Percentiles rank a stretch among this genome's conserved stretches.
phyloP scores from a whole-genome alignment of 192 early-diverging fungal species.

The Phycomyces blakesleeanus region DNA sequence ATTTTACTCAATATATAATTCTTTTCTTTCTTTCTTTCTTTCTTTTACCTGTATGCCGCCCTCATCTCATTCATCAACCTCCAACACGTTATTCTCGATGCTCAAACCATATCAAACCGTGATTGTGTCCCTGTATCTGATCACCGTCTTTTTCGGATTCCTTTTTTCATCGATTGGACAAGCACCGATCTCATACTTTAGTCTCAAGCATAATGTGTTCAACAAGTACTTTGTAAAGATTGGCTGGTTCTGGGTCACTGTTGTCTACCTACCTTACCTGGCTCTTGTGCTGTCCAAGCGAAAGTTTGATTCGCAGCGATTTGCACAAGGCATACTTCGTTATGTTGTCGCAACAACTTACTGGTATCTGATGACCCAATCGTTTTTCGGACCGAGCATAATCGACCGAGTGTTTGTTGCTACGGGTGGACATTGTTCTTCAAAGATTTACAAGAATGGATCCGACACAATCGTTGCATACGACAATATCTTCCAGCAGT shows the following conservation, averaged over 20 bases:
- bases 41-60: too few species aligned
- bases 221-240: conserved; percentile 78
- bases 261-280: conserved; percentile 53
- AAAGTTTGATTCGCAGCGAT: conserved; percentile 15
- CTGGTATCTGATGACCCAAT: conserved; percentile 83
- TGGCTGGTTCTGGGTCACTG: conserved; percentile 86
- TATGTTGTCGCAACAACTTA: conserved; percentile 69
- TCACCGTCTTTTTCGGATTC: conserved; percentile 17
- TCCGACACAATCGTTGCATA: background rate
- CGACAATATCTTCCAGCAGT: conserved; percentile 27
- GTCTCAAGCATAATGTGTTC: conserved; percentile 70
- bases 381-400: conserved; percentile 78
- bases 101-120: conserved; percentile 27
- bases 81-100: background rate
- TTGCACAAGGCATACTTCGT: conserved; percentile 35
- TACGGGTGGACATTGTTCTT: conserved; percentile 66
- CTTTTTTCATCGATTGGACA: conserved; percentile 7
- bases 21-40: too few species aligned
- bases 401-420: conserved; percentile 73
- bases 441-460: conserved; percentile 13
- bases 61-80: too few species aligned
- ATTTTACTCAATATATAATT: too few species aligned
- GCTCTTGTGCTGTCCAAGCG: conserved; percentile 32
- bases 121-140: conserved; percentile 5
- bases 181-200: conserved; percentile 42